Base-by-base conservation (phyloP, 2,329 filamentous ascomycete species). In the Fusarium sarcochroum region DNA sequence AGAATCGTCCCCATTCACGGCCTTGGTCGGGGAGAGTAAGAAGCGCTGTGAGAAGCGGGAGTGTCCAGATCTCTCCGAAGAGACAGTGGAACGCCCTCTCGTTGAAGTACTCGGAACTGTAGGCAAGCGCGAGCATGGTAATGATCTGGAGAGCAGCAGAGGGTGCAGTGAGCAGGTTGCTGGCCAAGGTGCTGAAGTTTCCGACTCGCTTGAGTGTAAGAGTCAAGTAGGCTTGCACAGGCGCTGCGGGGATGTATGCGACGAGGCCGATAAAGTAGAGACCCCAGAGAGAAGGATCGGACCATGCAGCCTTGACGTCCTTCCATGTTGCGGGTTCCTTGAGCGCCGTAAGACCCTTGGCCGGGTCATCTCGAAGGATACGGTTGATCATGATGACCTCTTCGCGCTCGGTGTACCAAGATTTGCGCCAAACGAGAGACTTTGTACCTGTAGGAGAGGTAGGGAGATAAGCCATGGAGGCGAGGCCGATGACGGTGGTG, bases 351-450 rank as follows among this genome's bases (percentile, higher is more conserved):
- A 85, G 77, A 15, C 81, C 85, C 75, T 87, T 87, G 35, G 84
- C 84, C 0, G 85, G 84, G 68, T 87, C 85, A 47, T 87, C 85
- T 34, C 85, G 81, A 14, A 86, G 77, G 13, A 86, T 81, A 8
- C 84, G 81, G 73, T 91, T 92, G 18, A 90, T 85, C 85, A 92
- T 88, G 72, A 92, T 91, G 58, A 87, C 85, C 71, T 92, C 90
- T 73, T 93, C 88, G 3, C 82, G 82, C 73, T 91, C 90, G 3
- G 80, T 86, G 76, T 91, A 91, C 90, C 90, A 91, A 7, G 90
- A 74, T 41, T 87, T 88, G 3, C 87, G 86, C 45, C 87, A 88
- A 64, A 93, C 84, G 44, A 83, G 77, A 20, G 85, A 84, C 11
- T 84, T 86, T 5, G 91, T 93, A 49, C 89, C 84, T 0, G 89